Evolutionary conservation across 805 yeast species (phyloP).

Genomic region (Saturnispora saitoi): DNA sequence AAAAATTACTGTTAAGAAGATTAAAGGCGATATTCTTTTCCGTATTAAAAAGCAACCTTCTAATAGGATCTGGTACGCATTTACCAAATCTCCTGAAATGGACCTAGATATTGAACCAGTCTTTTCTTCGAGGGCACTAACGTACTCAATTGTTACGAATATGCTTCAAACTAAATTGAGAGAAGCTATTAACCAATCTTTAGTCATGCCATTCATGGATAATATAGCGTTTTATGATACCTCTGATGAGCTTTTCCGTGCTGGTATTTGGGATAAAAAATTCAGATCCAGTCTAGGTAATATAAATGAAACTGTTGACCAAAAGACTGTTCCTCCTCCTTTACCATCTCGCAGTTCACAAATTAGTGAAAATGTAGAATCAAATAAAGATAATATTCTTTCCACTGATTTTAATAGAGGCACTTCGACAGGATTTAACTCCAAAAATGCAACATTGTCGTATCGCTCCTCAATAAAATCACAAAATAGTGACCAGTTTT

Average conservation of each 20-base stretch:
- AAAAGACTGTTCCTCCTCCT: background rate
- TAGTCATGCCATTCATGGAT: slow-evolving; percentile 86
- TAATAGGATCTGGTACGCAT: slow-evolving; percentile 83
- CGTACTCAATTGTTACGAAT: slow-evolving; percentile 71
- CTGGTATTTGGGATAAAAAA: slow-evolving; percentile 80
- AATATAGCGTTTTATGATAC: slow-evolving; percentile 70
- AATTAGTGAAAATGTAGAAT: background rate
- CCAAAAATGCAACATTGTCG: background rate
- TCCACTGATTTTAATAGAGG: background rate
- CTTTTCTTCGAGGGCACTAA: slow-evolving; percentile 76
- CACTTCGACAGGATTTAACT: background rate
- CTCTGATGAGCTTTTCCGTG: slow-evolving; percentile 64
- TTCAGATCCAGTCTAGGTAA: background rate
- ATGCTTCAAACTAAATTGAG: slow-evolving; percentile 69
- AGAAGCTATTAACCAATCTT: slow-evolving; percentile 68
- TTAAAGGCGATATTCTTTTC: slow-evolving; percentile 68
- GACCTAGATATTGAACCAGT: slow-evolving; percentile 79
- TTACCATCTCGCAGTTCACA: background rate
- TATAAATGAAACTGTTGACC: background rate
- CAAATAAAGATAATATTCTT: too few species aligned
- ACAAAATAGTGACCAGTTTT: background rate
- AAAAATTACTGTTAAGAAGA: slow-evolving; percentile 53
- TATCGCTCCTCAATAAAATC: background rate
- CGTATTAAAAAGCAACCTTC: slow-evolving; percentile 86
- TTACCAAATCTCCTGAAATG: slow-evolving; percentile 68